phyloP scores from a whole-genome alignment of 805 yeast genomes.

The Pichia thaimueangensis region DNA sequence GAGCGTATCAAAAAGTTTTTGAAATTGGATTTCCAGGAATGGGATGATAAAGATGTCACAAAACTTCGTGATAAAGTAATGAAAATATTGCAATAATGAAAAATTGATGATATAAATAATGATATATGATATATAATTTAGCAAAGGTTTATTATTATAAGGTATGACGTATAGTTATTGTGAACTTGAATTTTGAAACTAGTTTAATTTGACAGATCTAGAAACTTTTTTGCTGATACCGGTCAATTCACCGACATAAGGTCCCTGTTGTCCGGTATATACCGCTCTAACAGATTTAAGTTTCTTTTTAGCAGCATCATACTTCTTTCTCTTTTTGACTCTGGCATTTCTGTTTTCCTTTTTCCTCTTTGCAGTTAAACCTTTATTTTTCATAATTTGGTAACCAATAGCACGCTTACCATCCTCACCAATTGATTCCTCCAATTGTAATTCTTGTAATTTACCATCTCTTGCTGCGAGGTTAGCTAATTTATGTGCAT shows the following conservation, averaged over 20 bases:
- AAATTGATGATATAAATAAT: not conserved
- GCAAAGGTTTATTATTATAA: no score
- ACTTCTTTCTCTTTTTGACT: slow-evolving; percentile 97
- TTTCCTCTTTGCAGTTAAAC: slow-evolving; percentile 87
- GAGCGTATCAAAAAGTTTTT: slow-evolving; percentile 1
- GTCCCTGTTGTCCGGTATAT: slow-evolving; percentile 65
- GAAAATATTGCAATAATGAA: not conserved
- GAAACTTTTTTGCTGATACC: slow-evolving; percentile 95
- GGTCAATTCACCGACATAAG: slow-evolving; percentile 90
- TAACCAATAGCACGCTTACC: slow-evolving; percentile 94
- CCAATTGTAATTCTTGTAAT: slow-evolving; percentile 50
- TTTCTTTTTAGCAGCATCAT: slow-evolving; percentile 90
- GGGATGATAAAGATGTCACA: slow-evolving; percentile 15
- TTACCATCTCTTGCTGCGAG: slow-evolving; percentile 82
- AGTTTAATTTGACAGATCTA: slow-evolving; percentile 50
- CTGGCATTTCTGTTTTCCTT: slow-evolving; percentile 93
- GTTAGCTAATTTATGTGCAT: slow-evolving; percentile 64
- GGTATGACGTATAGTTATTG: no score
- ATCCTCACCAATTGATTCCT: slow-evolving; percentile 59
- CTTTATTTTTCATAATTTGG: slow-evolving; percentile 94
- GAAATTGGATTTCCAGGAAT: slow-evolving; percentile 8
- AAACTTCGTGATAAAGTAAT: not conserved
- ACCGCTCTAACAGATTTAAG: slow-evolving; percentile 86
- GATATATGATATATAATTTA: not conserved
- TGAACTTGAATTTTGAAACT: no score